These are phyloP conservation scores for Ramicandelaber brevisporus DNA, from an alignment of 192 early-diverging fungal genomes.

Conservation along the genomic window DNA sequence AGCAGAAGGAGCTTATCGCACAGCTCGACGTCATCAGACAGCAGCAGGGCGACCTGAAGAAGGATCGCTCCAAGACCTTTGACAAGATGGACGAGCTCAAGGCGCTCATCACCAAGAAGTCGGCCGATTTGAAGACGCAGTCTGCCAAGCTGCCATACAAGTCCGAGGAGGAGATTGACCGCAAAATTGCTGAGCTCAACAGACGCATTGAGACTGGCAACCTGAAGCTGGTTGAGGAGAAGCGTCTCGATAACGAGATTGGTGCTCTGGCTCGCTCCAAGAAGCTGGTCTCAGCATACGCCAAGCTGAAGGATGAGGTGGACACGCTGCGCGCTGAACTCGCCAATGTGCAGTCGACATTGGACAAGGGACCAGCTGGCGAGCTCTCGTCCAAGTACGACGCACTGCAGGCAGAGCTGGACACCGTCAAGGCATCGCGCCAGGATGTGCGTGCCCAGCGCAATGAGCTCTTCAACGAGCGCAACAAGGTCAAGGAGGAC, in stretches of 20 bases:
- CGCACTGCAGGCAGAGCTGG: slow-evolving; percentile 41
- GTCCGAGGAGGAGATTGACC: slow-evolving; percentile 54
- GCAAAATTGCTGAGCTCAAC: slow-evolving; percentile 41
- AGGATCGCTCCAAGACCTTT: slow-evolving; percentile 37
- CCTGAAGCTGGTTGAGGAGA: slow-evolving; percentile 66
- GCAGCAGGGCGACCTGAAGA: slow-evolving; percentile 41
- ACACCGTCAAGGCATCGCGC: slow-evolving; percentile 29
- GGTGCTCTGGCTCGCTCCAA: slow-evolving; percentile 6
- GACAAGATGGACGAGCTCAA: slow-evolving; percentile 44
- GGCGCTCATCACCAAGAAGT: slow-evolving; percentile 57
- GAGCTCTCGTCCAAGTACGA: slow-evolving; percentile 41
- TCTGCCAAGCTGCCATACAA: slow-evolving; percentile 62
- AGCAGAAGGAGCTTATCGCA: slow-evolving; percentile 28
- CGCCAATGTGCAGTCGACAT: slow-evolving; percentile 25
- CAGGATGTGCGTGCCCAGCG: slow-evolving; percentile 32
- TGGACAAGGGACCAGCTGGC: slow-evolving; percentile 25
- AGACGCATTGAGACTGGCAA: slow-evolving; percentile 48
- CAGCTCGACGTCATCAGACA: slow-evolving; percentile 38
- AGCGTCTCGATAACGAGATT: slow-evolving; percentile 20
- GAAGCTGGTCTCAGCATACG: slow-evolving; percentile 55
- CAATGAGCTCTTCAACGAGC: slow-evolving; percentile 40
- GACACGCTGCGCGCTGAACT: slow-evolving; percentile 38
- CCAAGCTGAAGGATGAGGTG: slow-evolving; percentile 42
- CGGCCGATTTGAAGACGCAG: slow-evolving; percentile 38
- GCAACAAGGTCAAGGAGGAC: slow-evolving; percentile 34